A percentile compares a stretch with the other conserved stretches of the same genome.
These are phyloP conservation scores for Lagenidium sp. DNA, from an alignment of 352 stramenopile genomes.

Conservation along the genomic window DNA sequence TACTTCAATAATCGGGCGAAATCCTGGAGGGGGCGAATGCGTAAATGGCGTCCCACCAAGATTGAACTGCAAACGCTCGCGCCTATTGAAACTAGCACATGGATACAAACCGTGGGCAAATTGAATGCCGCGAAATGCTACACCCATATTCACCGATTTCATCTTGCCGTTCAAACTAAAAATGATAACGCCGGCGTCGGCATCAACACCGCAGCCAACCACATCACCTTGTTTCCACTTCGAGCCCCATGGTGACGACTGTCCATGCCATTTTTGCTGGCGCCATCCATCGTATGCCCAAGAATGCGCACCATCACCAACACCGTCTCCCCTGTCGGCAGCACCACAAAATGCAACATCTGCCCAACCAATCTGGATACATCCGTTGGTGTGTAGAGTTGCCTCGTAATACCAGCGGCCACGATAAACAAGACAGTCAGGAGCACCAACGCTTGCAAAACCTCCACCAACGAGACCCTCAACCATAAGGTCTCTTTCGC, in stretches of 20 bases:
- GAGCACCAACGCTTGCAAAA: conserved; percentile 79
- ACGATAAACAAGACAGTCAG: conserved; percentile 66
- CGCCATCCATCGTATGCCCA: conserved; percentile 92
- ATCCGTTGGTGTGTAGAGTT: conserved; percentile 87
- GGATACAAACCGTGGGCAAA: conserved; percentile 81
- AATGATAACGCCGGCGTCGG: conserved; percentile 81
- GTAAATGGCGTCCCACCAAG: conserved; percentile 78
- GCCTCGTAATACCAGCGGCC: conserved; percentile 91
- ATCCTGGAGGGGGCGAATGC: conserved; percentile 60
- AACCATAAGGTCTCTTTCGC: conserved; percentile 76
- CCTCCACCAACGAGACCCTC: conserved; percentile 77
- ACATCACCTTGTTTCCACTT: conserved; percentile 92
- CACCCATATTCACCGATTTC: conserved; percentile 76
- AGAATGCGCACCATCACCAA: conserved; percentile 88
- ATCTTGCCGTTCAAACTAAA: conserved; percentile 91
- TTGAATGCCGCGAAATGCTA: conserved; percentile 74
- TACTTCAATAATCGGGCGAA: conserved; percentile 70
- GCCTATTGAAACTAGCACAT: conserved; percentile 83
- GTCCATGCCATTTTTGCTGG: conserved; percentile 88
- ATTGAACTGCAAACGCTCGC: conserved; percentile 83
- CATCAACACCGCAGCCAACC: conserved; percentile 84
- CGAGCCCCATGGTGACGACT: conserved; percentile 76
- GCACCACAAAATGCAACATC: conserved; percentile 84
- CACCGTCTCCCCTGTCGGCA: conserved; percentile 83
- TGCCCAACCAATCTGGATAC: conserved; percentile 93